Base-by-base conservation (phyloP, 345 rosid genomes). In the Geranium rotundifolium region DNA sequence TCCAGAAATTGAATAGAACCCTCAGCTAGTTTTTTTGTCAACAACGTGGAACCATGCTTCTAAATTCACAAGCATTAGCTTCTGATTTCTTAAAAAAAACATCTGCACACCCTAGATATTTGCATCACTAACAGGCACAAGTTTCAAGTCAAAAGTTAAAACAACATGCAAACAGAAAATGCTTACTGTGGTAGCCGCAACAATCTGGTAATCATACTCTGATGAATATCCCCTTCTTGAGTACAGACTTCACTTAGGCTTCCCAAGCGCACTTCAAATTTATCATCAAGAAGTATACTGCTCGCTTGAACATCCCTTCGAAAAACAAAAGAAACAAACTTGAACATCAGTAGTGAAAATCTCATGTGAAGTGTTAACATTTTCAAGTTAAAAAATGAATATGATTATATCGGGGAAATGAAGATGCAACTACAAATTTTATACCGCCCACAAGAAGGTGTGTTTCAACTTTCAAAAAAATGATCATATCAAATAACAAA, bases 231-330 rank as follows among this genome's bases (percentile, higher is more conserved):
- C 61, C 91, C 95, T 85, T 90, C 95, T 72, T 87, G 91, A 65
- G 82, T 76, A 75, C 86, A 88, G 61, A 68, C 91, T 71, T 86
- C 96, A 10, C 91, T 86, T 61, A 95, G 70, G 81, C 97, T 90
- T 70, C 97, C 99, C 12, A 95, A 81, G 64, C 96, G 82, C 62
- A 95, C 99, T 75, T 95, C 99, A 61, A 79, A 95, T 77, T 95
- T 95, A 66, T 95, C 99, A 78, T 95, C 99, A 55, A 95, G 99
- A 69, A 95, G 89, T 68, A 95, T 90, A 69, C 99, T 95, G 75
- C 97, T 95, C 60, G 99, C 97, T 86, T 95, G 99, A 72, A 95
- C 85, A 84, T 95, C 99, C 72, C 99, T 95, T 67, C 72, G 71
- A 65, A 20, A 39, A 70, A 61, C 61, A 34, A n/a, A 74, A 65